Conservation (phyloP, 139 green algal species). For the Tetradesmus obliquus region DNA sequence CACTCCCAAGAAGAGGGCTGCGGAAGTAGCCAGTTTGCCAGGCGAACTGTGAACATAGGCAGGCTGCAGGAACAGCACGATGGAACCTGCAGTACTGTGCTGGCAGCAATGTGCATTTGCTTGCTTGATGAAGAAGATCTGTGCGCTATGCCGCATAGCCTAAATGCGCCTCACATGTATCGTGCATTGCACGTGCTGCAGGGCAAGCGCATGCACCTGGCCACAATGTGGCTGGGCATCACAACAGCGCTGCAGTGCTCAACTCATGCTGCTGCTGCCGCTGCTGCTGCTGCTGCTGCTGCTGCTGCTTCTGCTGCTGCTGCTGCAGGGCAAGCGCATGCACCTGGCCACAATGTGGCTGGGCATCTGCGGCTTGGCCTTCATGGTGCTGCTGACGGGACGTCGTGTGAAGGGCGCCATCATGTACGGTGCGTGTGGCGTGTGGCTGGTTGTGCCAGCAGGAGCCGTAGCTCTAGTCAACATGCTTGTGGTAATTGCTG, state of each 20-base stretch:
- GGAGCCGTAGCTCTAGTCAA: neutral
- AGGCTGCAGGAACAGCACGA: too few relatives aligned
- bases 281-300: neutral
- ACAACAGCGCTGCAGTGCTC: too few relatives aligned
- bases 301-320: neutral
- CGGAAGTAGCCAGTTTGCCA: too few relatives aligned
- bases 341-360: slow-evolving; percentile 67
- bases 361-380: slow-evolving; percentile 72
- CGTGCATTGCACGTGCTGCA: neutral
- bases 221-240: slow-evolving; percentile 80
- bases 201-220: slow-evolving; percentile 25
- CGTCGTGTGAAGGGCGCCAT: slow-evolving; percentile 72
- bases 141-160: too few relatives aligned
- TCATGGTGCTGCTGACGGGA: slow-evolving; percentile 75
- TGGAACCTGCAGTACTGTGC: too few relatives aligned
- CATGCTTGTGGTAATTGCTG: neutral
- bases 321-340: slow-evolving; percentile 11
- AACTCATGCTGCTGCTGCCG: too few relatives aligned
- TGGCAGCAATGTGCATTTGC: too few relatives aligned
- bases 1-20: too few relatives aligned
- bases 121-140: too few relatives aligned
- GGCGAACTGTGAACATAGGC: too few relatives aligned
- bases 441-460: too few relatives aligned
- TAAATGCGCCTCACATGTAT: too few relatives aligned
- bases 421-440: slow-evolving; percentile 44